These are phyloP conservation scores for Pyrus betulifolia DNA, from an alignment of 306 rosid genomes.

Conservation along the genomic window DNA sequence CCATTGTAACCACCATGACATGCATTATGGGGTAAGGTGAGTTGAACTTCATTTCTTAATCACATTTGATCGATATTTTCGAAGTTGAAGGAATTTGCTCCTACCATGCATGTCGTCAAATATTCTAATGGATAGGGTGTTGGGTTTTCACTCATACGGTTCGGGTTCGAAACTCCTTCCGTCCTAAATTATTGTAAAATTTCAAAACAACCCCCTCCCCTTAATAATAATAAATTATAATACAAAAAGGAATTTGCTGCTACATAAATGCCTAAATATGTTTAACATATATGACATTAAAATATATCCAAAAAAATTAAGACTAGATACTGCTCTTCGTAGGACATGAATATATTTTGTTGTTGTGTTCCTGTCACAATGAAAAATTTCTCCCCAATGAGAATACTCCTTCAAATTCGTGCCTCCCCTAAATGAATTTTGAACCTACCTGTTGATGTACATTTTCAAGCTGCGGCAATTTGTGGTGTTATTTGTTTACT, in stretches of 20 bases:
- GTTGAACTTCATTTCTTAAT: conserved; percentile 12
- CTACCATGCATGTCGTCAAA: neutral
- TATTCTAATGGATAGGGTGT: too few species aligned
- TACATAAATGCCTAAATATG: neutral
- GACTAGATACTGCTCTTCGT: too few species aligned
- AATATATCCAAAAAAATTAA: neutral
- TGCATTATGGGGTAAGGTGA: conserved; percentile 68
- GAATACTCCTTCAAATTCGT: neutral
- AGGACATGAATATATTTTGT: neutral
- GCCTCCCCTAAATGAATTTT: neutral
- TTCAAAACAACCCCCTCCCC: too few species aligned
- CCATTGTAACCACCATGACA: conserved; percentile 85
- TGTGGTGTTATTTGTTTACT: conserved; percentile 3
- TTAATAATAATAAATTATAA: too few species aligned
- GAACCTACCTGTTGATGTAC: conserved; percentile 1
- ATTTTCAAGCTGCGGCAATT: neutral
- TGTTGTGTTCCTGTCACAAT: too few species aligned
- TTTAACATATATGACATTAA: neutral
- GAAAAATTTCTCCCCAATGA: neutral
- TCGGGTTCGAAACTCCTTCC: too few species aligned
- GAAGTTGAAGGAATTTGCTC: neutral
- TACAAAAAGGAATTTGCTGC: too few species aligned
- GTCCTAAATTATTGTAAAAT: too few species aligned
- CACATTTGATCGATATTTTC: neutral
- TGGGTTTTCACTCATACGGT: too few species aligned